A percentile compares a stretch with the other conserved stretches of the same genome.
Conservation (phyloP, 768 basidiomycete species). For the Butyriboletus loyo region DNA sequence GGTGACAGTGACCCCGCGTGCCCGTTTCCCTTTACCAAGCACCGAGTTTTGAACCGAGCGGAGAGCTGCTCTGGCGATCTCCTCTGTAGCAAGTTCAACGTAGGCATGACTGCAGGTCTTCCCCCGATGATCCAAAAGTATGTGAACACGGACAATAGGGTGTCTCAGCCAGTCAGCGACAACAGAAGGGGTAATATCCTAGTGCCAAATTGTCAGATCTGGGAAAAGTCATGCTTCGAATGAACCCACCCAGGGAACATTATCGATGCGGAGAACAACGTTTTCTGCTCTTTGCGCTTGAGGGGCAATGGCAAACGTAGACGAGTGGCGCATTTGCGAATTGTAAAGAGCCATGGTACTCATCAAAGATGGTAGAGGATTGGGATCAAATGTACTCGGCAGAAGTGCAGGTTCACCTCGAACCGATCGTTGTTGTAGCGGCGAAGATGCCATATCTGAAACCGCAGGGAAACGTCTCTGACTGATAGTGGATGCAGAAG, state of each 20-base stretch:
- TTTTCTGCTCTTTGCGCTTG: conserved; percentile 33
- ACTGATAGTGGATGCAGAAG: conserved; percentile 12
- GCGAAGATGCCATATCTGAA: conserved; percentile 17
- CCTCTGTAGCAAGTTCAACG: conserved; percentile 64
- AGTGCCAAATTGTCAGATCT: conserved; percentile 7
- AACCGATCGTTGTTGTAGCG: conserved; percentile 24
- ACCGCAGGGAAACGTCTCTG: conserved; percentile 10
- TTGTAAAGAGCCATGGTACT: conserved; percentile 31
- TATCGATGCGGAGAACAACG: conserved; percentile 78
- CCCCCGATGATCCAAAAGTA: conserved; percentile 75
- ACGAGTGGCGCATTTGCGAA: conserved; percentile 15
- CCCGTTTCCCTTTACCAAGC: conserved; percentile 72
- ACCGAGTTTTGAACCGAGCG: conserved; percentile 53
- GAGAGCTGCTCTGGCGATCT: conserved; percentile 63
- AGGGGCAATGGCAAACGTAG: conserved; percentile 10
- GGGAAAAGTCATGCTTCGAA: not conserved
- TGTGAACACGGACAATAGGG: conserved; percentile 62
- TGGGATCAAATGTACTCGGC: conserved; percentile 26
- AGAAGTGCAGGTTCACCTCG: conserved; percentile 27
- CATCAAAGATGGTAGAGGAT: conserved; percentile 31
- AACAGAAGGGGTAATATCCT: conserved; percentile 83
- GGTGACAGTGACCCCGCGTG: conserved; percentile 82
- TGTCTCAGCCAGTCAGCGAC: conserved; percentile 69
- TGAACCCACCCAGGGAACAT: conserved; percentile 77
- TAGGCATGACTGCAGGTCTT: conserved; percentile 86